Base-by-base conservation (phyloP, 1,139 yeast species). In the Suhomyces coccinellae region DNA sequence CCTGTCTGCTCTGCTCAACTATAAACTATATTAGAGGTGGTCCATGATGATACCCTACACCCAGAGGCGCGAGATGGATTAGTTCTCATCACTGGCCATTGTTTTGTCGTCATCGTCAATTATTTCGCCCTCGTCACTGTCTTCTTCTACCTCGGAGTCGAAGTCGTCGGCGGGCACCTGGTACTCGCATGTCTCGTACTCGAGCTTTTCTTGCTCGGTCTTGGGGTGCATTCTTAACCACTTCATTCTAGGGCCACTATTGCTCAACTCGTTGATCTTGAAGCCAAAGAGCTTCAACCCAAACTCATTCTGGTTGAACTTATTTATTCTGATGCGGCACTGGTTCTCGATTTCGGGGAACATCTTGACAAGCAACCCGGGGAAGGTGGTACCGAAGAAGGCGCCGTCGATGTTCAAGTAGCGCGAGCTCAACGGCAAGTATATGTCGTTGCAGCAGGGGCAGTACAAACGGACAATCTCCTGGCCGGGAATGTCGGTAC, bases 331-430 rank as follows among this genome's bases (percentile, higher is more conserved):
- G 51, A 83, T 87, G 47, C 72, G 58, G 54, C 79, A 74, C 55
- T 74, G 79, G 52, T 74, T 72, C 52, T 73, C 78, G 45, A 91
- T 80, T 53, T 89, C 97, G 6, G 95, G 91, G 67, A 85, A 90
- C 77, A 89, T 87, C 62, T 89, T 87, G 46, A 93, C 81, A 57
- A 93, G 86, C 52, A 93, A 77, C 2, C 97, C 98, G 0, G 97
- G 95, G 68, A 93, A 93, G 27, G 96, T 85, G 1, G 98, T 89
- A 7, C 99, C 99, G 69, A 95, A 93, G 59, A 85, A 93, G 0
- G 98, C 97, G 4, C 99, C 99, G 64, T 93, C 99, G 41, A 93
- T 82, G 59, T 87, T 87, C 51, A 87, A 71, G 65, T 87, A 91
- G 51, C 97, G 75, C 16, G 95, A 83, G 49, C 90, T 84, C 49